Evolutionary conservation across 2,329 filamentous ascomycete genomes (phyloP).

Genomic region (Paraphoma sp.): DNA sequence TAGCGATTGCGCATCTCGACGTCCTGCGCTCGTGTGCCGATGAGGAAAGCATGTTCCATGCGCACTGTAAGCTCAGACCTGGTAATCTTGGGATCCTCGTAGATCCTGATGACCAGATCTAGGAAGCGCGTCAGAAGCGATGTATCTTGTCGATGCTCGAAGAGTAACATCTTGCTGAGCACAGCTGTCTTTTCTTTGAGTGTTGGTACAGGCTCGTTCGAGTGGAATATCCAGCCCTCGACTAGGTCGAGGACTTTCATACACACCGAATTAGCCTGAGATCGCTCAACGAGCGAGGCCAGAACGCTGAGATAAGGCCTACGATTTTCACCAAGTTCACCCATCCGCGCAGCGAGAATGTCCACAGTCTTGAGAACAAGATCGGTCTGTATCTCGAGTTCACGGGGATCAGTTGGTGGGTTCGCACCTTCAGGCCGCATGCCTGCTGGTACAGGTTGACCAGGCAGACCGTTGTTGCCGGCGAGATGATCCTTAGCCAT

Average conservation of each 20-base stretch:
- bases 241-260: conserved; percentile 94
- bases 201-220: conserved; percentile 93
- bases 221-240: conserved; percentile 94
- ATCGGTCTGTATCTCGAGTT: conserved; percentile 86
- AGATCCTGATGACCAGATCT: conserved; percentile 95
- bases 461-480: conserved; percentile 58
- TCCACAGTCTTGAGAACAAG: conserved; percentile 96
- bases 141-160: conserved; percentile 83
- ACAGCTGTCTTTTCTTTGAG: conserved; percentile 99
- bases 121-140: conserved; percentile 92
- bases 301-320: conserved; percentile 94
- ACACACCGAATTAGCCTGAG: conserved; percentile 83
- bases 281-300: conserved; percentile 94
- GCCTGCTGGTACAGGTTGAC: conserved; percentile 35
- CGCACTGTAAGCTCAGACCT: conserved; percentile 94
- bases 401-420: conserved; percentile 73
- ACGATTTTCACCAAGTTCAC: conserved; percentile 86
- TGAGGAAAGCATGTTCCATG: conserved; percentile 97
- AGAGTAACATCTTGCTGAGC: conserved; percentile 97
- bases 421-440: conserved; percentile 62
- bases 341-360: conserved; percentile 89
- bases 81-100: conserved; percentile 95
- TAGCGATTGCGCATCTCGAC: conserved; percentile 97
- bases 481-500: conserved; percentile 91
- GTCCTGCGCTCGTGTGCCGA: conserved; percentile 90